phyloP scores from a whole-genome alignment of 2,329 filamentous ascomycete genomes.

The Ambrosiella cleistominuta region DNA sequence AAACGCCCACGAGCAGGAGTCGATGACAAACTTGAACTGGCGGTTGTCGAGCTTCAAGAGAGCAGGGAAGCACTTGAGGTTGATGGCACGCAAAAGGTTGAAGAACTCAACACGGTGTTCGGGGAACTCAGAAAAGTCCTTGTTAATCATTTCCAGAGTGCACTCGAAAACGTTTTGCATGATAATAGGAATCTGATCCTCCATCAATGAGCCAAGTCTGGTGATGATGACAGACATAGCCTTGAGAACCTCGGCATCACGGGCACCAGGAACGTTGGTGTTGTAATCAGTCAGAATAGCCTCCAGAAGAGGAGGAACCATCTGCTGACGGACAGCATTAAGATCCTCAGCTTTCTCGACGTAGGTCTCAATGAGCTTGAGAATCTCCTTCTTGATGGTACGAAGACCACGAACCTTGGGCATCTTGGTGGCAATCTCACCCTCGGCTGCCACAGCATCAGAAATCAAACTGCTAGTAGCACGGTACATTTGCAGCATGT shows the following conservation, averaged over 20 bases:
- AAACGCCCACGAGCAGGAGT: conserved; percentile 99
- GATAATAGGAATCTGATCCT: conserved; percentile 90
- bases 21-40: conserved; percentile 98
- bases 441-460: conserved; percentile 51
- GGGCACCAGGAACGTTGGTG: conserved; percentile 85
- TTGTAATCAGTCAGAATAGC: conserved; percentile 93
- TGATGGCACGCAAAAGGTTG: conserved; percentile 88
- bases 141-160: conserved; percentile 99
- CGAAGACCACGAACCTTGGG: conserved; percentile 86
- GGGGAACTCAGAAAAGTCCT: conserved; percentile 97
- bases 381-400: conserved; percentile 97
- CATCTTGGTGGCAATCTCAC: conserved; percentile 85
- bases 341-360: conserved; percentile 95
- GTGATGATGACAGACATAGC: conserved; percentile 96
- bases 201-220: conserved; percentile 89
- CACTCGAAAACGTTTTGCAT: conserved; percentile 99
- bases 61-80: conserved; percentile 89
- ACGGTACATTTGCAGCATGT: conserved; percentile 98
- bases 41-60: conserved; percentile 85
- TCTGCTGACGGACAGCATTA: conserved; percentile 79
- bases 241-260: conserved; percentile 90
- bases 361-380: conserved; percentile 96
- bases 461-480: conserved; percentile 95
- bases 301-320: conserved; percentile 90
- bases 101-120: conserved; percentile 99